Evolutionary conservation across 257 asterid genomes (phyloP), one percentile per base, ranked within the genome.

Genomic region (Pogostemon cablin): DNA sequence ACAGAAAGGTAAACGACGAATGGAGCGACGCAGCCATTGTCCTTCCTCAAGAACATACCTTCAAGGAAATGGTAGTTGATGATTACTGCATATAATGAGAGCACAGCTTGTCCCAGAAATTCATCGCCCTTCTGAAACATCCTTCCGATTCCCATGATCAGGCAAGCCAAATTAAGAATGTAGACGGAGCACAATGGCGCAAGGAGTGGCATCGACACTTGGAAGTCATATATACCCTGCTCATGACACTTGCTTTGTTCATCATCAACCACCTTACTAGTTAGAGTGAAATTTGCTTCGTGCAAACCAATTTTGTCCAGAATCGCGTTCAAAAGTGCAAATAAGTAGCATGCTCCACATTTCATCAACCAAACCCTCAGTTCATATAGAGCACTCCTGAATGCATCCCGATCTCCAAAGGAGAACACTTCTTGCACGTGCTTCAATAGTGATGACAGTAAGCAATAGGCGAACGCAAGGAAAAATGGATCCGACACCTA

Each of bases 11-110:
- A 38, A 64, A 78, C 25, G 6, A 74, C 73, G 12, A 32, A 75
- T 2, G 12, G 61, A 9, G 91, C 68, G 73, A 87, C 42, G 0
- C 86, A 69, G 3, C 88, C 91, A 3, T 54, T 78, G 62, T 82
- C 91, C 74, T 48, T 82, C 84, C 96, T 80, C 70, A 85, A 55
- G 39, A 86, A 7, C 91, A 89, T 89, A 64, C 96, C 96, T 80
- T 89, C 86, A 54, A 86, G 67, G 63, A 86, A 61, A 39, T 86
- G 90, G 78, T 75, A 86, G 56, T 83, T 85, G 73, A 85, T 62
- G 17, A 75, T 4, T 65, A 86, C 5, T 35, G 84, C 82, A 64
- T 78, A 87, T 6, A 81, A 49, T 11, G 92, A 50, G 53, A 89
- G 37, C 5, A 62, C 72, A 17, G 69, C 57, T 72, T 88, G 89